Evolutionary conservation across 345 rosid genomes (phyloP), one percentile per base, ranked within the genome.

Genomic region (Mangifera indica): DNA sequence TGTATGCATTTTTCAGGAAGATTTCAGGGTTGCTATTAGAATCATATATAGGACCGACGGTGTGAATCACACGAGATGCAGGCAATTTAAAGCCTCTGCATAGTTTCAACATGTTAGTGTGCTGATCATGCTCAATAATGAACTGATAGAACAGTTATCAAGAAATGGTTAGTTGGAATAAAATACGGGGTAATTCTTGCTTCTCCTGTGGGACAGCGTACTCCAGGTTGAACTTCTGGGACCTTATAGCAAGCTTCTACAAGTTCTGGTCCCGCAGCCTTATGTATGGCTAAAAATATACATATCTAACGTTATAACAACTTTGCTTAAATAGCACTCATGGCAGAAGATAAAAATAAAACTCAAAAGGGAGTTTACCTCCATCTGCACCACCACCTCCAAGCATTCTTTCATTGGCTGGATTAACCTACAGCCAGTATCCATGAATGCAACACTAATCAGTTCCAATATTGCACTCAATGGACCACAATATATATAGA

Each of bases 321-420:
- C 12, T 32, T 24, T 48, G 12, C n/a, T 17, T 45, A 48, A 57
- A 17, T 9, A 44, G 25, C 45, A 45, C 10, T 44, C 17, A 25
- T 6, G 26, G 1, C 6, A 10, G 32, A 37, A 6, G n/a, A 29
- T 37, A 3, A 69, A 5, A 26, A 24, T 26, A 72, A 1, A 51
- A 15, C 37, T 26, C 25, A 34, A 13, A 55, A 55, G 44, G 5
- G 40, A 18, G 48, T 24, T 0, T 74, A 88, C 98, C 97, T 83
- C 93, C 89, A 76, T 89, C 98, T 0, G 93, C 91, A 52, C 89
- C 91, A 75, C 89, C 93, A 60, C 96, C 97, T 59, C 89, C 90
- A 60, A 91, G 79, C 97, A 91, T 87, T 58, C 76, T 72, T 78
- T 83, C 89, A 77, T 93, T 88, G 37, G 97, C 90, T 18, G 94